phyloP scores from a whole-genome alignment of 2,329 filamentous ascomycete genomes.

The Trichoderma lentiforme region DNA sequence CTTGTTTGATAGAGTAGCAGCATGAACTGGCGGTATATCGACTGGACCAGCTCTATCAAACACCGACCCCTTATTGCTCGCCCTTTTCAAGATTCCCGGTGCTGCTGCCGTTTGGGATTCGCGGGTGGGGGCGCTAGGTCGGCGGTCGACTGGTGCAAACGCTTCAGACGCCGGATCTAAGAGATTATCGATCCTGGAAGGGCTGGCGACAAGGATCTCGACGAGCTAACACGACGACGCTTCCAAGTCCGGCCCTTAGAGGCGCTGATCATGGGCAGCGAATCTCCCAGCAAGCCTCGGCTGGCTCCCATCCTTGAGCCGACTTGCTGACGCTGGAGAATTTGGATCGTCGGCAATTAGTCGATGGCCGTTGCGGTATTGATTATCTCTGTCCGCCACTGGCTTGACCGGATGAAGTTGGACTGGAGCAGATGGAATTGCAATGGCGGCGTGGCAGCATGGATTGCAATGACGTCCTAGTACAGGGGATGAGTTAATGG shows the following conservation, averaged over 20 bases:
- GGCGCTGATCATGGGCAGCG: slow-evolving; percentile 3
- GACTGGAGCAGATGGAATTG: not conserved
- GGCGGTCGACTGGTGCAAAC: not conserved
- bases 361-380: slow-evolving; percentile 1
- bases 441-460: not conserved
- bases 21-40: not conserved
- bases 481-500: not conserved
- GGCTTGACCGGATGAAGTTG: not conserved
- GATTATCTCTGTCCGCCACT: not conserved
- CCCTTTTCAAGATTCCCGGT: not conserved
- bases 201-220: not conserved
- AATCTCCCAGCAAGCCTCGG: not conserved
- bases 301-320: not conserved
- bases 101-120: not conserved
- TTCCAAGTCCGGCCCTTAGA: not conserved
- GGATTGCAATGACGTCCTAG: not conserved
- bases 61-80: not conserved
- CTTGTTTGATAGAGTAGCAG: not conserved
- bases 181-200: slow-evolving; percentile 9
- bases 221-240: not conserved
- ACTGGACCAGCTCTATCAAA: not conserved
- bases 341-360: slow-evolving; percentile 8
- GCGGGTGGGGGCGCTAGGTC: not conserved
- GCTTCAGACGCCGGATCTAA: slow-evolving; percentile 1
- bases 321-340: not conserved